Evolutionary conservation across 1,284 basidiomycete species (phyloP).

Genomic region (Pascua sp.): DNA sequence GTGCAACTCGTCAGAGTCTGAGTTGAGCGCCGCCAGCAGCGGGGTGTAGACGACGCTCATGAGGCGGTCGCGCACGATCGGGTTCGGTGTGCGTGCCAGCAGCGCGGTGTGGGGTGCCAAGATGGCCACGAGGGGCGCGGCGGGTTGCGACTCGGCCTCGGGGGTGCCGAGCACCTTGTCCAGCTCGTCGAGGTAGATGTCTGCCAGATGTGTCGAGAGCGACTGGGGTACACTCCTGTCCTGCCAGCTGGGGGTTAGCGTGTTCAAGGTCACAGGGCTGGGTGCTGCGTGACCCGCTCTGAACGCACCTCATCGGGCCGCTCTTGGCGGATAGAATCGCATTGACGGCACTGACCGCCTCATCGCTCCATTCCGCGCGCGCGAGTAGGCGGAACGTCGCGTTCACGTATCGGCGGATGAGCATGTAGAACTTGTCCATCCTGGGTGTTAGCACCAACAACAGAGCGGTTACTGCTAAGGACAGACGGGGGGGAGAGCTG

Average conservation of each 20-base stretch:
- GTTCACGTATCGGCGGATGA: slow-evolving; percentile 82
- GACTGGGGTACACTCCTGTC: slow-evolving; percentile 73
- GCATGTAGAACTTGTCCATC: slow-evolving; percentile 95
- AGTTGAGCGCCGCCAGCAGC: slow-evolving; percentile 23
- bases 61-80: slow-evolving; percentile 42
- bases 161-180: slow-evolving; percentile 60
- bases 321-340: slow-evolving; percentile 59
- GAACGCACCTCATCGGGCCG: slow-evolving; percentile 72
- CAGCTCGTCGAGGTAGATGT: slow-evolving; percentile 88
- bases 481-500: slow-evolving; percentile 21
- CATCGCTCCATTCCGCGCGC: slow-evolving; percentile 64
- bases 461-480: not conserved
- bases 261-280: too few species aligned
- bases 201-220: slow-evolving; percentile 78
- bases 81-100: slow-evolving; percentile 38
- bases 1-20: slow-evolving; percentile 14
- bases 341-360: slow-evolving; percentile 61
- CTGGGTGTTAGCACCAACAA: slow-evolving; percentile 49
- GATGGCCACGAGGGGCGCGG: slow-evolving; percentile 35
- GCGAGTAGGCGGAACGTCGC: slow-evolving; percentile 77
- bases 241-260: slow-evolving; percentile 56
- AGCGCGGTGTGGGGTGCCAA: slow-evolving; percentile 43
- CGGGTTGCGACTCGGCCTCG: slow-evolving; percentile 28
- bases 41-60: slow-evolving; percentile 36
- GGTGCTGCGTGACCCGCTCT: not conserved